Evolutionary conservation across 345 rosid species (phyloP), one percentile per base, ranked within the genome.

Genomic region (Brassica cretica): DNA sequence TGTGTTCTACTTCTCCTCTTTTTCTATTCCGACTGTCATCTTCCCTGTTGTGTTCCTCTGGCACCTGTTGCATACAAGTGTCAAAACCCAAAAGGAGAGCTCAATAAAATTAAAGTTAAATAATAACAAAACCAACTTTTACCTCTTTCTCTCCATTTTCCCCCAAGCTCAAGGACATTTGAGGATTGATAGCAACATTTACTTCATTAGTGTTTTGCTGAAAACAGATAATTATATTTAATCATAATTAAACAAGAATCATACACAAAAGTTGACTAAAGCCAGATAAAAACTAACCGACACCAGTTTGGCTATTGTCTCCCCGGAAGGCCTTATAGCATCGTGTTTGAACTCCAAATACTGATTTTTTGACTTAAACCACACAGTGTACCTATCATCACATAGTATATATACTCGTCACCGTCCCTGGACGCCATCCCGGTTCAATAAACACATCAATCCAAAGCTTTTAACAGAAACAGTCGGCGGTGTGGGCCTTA

Each of bases 351-450:
- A 37, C 68, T 81, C 89, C 74, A 66, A 75, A 33, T 64, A 66
- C 82, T 82, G 82, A 62, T 85, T 85, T 41, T 66, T 84, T 64
- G 79, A 79, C 64, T 83, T 80, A 24, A 88, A 85, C 37, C 73
- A 81, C 62, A 89, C 87, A 14, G 51, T 85, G 85, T 81, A 19
- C 19, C 19, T 0, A 0, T 19, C 19, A 19, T 1, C 19, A 19
- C 19, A 19, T 19, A 0, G 19, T 19, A 89, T 68, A 74, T 19
- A 89, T 68, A 74, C 80, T 80, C 10, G 82, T 87, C 56, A 89
- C 81, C 16, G 75, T 67, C 72, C 91, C 93, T 71, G 68, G 69
- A 60, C 84, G 87, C 93, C 91, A 89, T 59, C 90, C 85, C 12
- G 32, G 56, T 55, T 73, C 84, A 82, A 55, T 55, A n/a, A 8